Base-by-base conservation (phyloP, 2,329 filamentous ascomycete genomes). In the Chrysoporthe austroafricana region DNA sequence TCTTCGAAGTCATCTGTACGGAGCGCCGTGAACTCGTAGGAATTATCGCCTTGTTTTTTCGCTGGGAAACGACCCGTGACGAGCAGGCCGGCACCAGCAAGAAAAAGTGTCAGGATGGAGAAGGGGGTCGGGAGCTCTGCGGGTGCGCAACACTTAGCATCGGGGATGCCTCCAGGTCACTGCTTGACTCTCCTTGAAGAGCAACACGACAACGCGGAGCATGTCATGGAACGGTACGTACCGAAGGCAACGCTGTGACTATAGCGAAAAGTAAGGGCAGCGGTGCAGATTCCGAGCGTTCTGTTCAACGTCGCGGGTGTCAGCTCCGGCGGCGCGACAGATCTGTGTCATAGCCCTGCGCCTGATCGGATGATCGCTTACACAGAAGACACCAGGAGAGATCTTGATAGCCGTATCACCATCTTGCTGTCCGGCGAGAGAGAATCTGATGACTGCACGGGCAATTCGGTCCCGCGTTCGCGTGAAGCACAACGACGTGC, bases 21-120 rank as follows among this genome's bases (percentile, higher is more conserved):
- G 39, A 60, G 57, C 42, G 36, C 36, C 57, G 57, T 60, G 36
- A 60, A 60, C 36, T 60, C 57, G 57, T 60, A 60, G n/a, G 57
- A 26, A n/a, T 13, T 44, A 6, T 60, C 36, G 4, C 21, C 18
- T 9, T 44, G 57, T 43, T 60, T 60, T 43, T 8, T 21, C 13
- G 9, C n/a, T 26, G 36, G 36, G 18, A 43, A 16, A 8, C 39
- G n/a, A 1, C 36, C 2, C 3, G 21, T 44, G 6, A 43, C 57
- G 36, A 60, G 21, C 5, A 43, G 57, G 5, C 36, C n/a, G 8
- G 21, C 18, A 18, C 57, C 57, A 4, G 36, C 21, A 43, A 42
- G n/a, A 44, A 60, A 39, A 7, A 60, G 42, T 16, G 36, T 43
- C 11, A 60, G 34, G 13, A 60, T 21, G 18, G 57, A 60, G 36